Conservation (phyloP, 257 asterid species). For the Paulownia fortunei region DNA sequence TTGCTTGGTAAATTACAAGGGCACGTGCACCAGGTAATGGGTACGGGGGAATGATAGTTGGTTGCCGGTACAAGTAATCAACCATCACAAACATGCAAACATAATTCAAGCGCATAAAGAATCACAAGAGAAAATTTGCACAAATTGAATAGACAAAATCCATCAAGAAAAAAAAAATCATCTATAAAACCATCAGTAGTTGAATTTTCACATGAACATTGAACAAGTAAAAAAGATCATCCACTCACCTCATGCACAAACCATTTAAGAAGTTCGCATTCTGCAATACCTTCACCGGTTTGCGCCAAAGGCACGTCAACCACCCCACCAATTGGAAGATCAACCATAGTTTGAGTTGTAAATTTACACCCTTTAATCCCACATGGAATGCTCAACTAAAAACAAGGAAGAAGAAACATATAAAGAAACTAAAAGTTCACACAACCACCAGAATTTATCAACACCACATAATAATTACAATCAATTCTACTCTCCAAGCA, state of each 20-base stretch:
- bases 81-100: neutral
- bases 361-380: constrained; percentile 49
- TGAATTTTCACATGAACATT: neutral
- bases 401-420: constrained; percentile 27
- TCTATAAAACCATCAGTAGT: neutral
- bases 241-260: constrained; percentile 86
- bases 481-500: neutral
- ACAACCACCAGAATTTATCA: neutral
- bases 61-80: neutral
- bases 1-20: too few species aligned
- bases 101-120: neutral
- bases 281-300: constrained; percentile 99
- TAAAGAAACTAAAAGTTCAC: neutral
- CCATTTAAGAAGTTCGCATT: constrained; percentile 97
- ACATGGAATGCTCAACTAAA: constrained; percentile 49
- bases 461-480: neutral
- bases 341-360: constrained; percentile 58
- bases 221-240: constrained; percentile 23
- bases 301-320: constrained; percentile 94
- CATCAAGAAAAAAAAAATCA: neutral
- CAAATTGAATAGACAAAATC: neutral
- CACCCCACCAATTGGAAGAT: constrained; percentile 55
- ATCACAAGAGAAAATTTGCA: neutral
- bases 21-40: too few species aligned
- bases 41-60: neutral